Evolutionary conservation across 2,329 filamentous ascomycete species (phyloP).

Genomic region (Coniochaeta prunicola): DNA sequence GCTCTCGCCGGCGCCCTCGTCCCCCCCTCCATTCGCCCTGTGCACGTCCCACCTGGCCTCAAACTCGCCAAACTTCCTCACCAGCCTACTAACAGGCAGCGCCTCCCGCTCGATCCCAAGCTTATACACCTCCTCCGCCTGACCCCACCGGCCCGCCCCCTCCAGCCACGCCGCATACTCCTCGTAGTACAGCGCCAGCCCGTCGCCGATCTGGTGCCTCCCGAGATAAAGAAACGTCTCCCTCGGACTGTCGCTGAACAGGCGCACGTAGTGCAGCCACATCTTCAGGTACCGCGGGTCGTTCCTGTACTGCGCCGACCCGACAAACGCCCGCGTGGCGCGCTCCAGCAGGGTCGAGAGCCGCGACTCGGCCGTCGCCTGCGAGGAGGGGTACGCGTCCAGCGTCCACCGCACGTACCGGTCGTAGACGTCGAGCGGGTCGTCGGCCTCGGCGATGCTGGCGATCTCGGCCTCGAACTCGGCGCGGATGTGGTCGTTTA

Average conservation of each 20-base stretch:
- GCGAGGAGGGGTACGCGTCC: conserved; percentile 88
- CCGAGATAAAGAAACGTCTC: conserved; percentile 90
- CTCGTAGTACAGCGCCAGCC: conserved; percentile 88
- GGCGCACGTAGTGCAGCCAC: conserved; percentile 88
- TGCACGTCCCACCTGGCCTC: conserved; percentile 65
- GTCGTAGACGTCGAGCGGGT: conserved; percentile 92
- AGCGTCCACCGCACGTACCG: conserved; percentile 96
- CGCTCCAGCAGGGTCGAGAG: conserved; percentile 84
- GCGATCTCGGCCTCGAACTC: conserved; percentile 82
- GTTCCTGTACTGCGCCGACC: conserved; percentile 84
- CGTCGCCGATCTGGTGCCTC: conserved; percentile 79
- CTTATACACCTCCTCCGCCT: conserved; percentile 90
- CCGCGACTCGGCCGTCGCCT: conserved; percentile 87
- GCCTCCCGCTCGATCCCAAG: conserved; percentile 86
- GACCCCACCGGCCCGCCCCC: conserved; percentile 71
- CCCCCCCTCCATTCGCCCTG: conserved; percentile 43
- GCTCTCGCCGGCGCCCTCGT: conserved; percentile 52
- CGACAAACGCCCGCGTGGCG: conserved; percentile 83
- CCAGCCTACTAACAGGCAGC: conserved; percentile 68
- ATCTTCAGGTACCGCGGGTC: conserved; percentile 88
- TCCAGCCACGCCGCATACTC: conserved; percentile 95
- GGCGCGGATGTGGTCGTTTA: conserved; percentile 72
- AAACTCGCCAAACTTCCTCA: conserved; percentile 91
- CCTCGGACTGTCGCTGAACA: conserved; percentile 88
- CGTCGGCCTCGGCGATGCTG: conserved; percentile 77